Evolutionary conservation across 805 yeast genomes (phyloP).

Genomic region (Metschnikowia bowlesiae): DNA sequence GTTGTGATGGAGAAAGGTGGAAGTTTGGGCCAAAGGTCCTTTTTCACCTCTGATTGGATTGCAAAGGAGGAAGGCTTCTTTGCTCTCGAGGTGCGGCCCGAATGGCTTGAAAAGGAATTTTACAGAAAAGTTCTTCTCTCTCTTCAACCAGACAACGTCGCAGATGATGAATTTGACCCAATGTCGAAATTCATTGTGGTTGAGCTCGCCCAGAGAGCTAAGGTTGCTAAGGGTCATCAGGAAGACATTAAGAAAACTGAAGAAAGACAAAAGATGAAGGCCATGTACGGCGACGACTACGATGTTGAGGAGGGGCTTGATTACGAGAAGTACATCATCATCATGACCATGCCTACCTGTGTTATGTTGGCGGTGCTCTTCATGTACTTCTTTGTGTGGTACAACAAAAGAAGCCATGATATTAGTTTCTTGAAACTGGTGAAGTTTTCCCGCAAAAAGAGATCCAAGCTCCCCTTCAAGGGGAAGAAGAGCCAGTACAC

Average conservation of each 20-base stretch:
- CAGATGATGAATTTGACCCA: conserved; percentile 65
- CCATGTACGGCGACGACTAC: conserved; percentile 29
- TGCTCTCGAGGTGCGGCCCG: conserved; percentile 56
- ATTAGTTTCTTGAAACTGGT: conserved; percentile 34
- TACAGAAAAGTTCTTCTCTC: conserved; percentile 58
- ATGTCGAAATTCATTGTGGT: conserved; percentile 40
- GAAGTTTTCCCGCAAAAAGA: conserved; percentile 20
- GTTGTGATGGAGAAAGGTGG: conserved; percentile 39
- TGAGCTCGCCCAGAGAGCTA: conserved; percentile 48
- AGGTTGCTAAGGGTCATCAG: conserved; percentile 46
- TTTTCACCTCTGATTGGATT: conserved; percentile 72
- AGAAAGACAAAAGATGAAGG: conserved; percentile 26
- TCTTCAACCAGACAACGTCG: conserved; percentile 65
- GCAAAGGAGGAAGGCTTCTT: conserved; percentile 54
- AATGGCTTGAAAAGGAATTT: conserved; percentile 55
- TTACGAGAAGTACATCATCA: conserved; percentile 56
- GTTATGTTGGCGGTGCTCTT: conserved; percentile 55
- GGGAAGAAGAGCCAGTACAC: conserved; percentile 19
- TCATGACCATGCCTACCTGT: conserved; percentile 63
- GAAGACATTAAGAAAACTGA: conserved; percentile 40
- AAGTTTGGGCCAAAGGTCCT: conserved; percentile 35
- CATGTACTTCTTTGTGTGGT: conserved; percentile 60
- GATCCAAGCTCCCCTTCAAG: conserved; percentile 22
- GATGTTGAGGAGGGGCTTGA: conserved; percentile 46
- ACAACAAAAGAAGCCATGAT: conserved; percentile 46